Evolutionary conservation across 2,329 filamentous ascomycete genomes (phyloP), one percentile per base, ranked within the genome.

Genomic region (Xylariales sp.): DNA sequence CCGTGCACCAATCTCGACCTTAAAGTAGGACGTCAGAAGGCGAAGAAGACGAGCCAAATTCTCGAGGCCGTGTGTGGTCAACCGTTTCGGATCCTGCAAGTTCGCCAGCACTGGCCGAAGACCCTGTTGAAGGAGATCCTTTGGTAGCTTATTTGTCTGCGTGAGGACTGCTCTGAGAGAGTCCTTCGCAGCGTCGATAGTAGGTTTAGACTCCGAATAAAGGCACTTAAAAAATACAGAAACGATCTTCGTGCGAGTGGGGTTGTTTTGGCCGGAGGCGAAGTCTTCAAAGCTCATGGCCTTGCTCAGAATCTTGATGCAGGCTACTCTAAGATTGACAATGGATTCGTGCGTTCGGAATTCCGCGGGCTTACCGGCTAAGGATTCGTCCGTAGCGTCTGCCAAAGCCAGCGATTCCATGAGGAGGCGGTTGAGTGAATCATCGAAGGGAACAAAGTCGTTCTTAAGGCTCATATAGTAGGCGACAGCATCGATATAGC

Each of bases 151-250:
- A 52, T 86, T 88, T 0, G 87, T 94, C 40, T 93, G 85, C 3
- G 84, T 82, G 5, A 99, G 74, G 7, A 97, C 90, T 17, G 86
- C 85, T 52, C 88, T 89, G 41, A 99, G 63, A 4, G 91, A 91
- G 45, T 88, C 83, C 55, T 96, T 95, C 6, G 94, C 93, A 5
- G 93, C 91, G 41, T 93, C 87, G 37, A 96, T 94, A 3, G 95
- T 95, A 28, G 90, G 87, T 32, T 85, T 83, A 4, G 90, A 94
- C 55, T 94, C 89, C 0, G 88, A 91, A 60, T 98, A 98, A 1
- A 98, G 71, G 25, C 88, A 94, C 56, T 96, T 97, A 75, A 99
- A 99, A 66, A 98, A 98, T 2, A 97, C 89, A 0, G 87, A 82
- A 14, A 98, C 90, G 33, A 97, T 95, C 54, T 79, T 81, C 2